Percentiles rank a stretch among this genome's conserved stretches.
These are phyloP conservation scores for Talaromyces verruculosus DNA, from an alignment of 2,329 filamentous ascomycete species.

Conservation along the genomic window DNA sequence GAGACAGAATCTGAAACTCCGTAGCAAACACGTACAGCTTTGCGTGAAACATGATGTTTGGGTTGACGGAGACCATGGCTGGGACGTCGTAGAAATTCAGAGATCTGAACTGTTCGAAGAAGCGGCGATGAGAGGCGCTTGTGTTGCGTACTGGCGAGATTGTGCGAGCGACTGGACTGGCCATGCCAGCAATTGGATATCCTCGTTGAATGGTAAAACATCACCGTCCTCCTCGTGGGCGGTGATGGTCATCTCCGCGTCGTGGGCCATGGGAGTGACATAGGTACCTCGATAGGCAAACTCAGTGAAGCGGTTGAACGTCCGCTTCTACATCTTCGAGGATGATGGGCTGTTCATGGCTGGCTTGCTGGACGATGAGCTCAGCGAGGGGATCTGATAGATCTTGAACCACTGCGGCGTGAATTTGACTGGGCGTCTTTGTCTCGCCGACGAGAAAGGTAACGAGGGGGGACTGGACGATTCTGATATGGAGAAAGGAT, in stretches of 20 bases:
- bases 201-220: background rate
- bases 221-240: background rate
- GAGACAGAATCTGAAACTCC: background rate
- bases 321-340: background rate
- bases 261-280: background rate
- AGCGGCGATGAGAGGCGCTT: background rate
- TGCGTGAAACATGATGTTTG: constrained; percentile 6
- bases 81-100: background rate
- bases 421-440: background rate
- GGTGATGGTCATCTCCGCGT: background rate
- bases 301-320: background rate
- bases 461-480: background rate
- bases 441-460: background rate
- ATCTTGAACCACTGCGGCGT: background rate
- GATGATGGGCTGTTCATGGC: background rate
- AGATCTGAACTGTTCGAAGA: background rate
- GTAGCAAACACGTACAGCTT: background rate
- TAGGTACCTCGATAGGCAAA: constrained; percentile 4
- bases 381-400: background rate
- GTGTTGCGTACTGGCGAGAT: background rate
- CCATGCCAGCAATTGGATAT: background rate
- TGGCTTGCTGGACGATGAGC: background rate
- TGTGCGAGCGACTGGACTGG: background rate
- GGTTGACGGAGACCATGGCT: background rate
- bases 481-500: background rate